Conservation (phyloP, 352 stramenopile species). For the Phytophthora sojae region DNA sequence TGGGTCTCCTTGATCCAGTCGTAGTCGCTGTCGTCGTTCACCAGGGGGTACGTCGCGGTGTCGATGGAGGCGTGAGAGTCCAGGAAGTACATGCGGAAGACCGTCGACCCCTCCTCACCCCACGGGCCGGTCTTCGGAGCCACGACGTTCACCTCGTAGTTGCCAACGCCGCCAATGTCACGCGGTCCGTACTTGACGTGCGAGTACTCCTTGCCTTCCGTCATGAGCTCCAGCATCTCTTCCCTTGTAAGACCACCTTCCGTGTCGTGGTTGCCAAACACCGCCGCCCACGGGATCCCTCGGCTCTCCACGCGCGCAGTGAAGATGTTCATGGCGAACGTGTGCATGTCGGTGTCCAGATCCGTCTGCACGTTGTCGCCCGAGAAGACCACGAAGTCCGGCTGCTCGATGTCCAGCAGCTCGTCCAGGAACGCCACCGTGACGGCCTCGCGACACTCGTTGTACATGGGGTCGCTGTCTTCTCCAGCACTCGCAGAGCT, state of each 20-base stretch:
- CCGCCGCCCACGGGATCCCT: slow-evolving; percentile 58
- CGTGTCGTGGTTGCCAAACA: slow-evolving; percentile 79
- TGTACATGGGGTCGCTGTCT: slow-evolving; percentile 34
- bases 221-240: slow-evolving; percentile 47
- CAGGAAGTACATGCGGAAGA: slow-evolving; percentile 81
- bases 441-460: slow-evolving; percentile 51
- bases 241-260: slow-evolving; percentile 51
- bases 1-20: slow-evolving; percentile 62
- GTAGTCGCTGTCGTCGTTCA: slow-evolving; percentile 38
- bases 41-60: slow-evolving; percentile 32
- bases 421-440: slow-evolving; percentile 63
- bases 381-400: slow-evolving; percentile 73
- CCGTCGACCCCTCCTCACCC: slow-evolving; percentile 36
- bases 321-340: slow-evolving; percentile 47
- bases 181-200: slow-evolving; percentile 58
- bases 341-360: slow-evolving; percentile 26
- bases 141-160: slow-evolving; percentile 66
- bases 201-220: slow-evolving; percentile 44
- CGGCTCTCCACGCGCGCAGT: slow-evolving; percentile 44
- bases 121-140: slow-evolving; percentile 49
- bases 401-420: slow-evolving; percentile 64
- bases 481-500: slow-evolving; percentile 22
- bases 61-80: slow-evolving; percentile 57
- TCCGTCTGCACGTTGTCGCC: slow-evolving; percentile 67
- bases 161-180: slow-evolving; percentile 63